Percentiles rank a stretch among this genome's conserved stretches.
Conservation (phyloP, 129 eudicot species). For the Ambrosia trifida region DNA sequence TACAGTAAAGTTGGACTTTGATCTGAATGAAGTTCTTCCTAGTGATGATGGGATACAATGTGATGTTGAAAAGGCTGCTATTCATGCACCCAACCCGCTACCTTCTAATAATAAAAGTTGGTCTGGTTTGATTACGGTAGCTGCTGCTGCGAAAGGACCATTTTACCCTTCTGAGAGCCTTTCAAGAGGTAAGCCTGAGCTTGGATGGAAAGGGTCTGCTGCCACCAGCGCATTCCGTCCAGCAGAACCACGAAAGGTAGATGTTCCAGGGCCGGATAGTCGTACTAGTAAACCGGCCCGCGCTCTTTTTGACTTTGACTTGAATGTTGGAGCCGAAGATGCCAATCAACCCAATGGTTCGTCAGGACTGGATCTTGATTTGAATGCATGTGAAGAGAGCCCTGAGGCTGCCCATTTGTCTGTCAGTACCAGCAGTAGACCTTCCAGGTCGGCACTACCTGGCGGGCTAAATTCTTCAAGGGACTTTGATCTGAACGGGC, state of each 20-base stretch:
- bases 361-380: constrained; percentile 61
- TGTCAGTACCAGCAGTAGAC: constrained; percentile 33
- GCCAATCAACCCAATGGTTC: constrained; percentile 33
- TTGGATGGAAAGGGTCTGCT: constrained; percentile 98
- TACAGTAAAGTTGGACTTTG: constrained; percentile 62
- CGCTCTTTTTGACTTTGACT: constrained; percentile 61
- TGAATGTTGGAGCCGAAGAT: constrained; percentile 67
- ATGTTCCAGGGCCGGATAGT: constrained; percentile 32
- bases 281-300: constrained; percentile 46
- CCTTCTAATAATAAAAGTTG: constrained; percentile 35
- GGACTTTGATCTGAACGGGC: constrained; percentile 79
- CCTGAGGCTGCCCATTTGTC: constrained; percentile 56
- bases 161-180: constrained; percentile 80
- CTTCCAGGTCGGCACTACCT: constrained; percentile 31
- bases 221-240: constrained; percentile 99
- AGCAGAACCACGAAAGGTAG: constrained; percentile 76
- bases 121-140: constrained; percentile 70
- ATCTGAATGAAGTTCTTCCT: constrained; percentile 78
- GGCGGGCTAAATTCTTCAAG: constrained; percentile 42
- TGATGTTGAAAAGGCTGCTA: constrained; percentile 41
- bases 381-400: constrained; percentile 70
- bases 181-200: constrained; percentile 62
- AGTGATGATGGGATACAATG: constrained; percentile 67
- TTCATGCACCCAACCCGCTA: constrained; percentile 29
- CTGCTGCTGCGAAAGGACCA: constrained; percentile 91